Evolutionary conservation across 495 filamentous ascomycete species (phyloP).

Genomic region (Daldinia grandis): DNA sequence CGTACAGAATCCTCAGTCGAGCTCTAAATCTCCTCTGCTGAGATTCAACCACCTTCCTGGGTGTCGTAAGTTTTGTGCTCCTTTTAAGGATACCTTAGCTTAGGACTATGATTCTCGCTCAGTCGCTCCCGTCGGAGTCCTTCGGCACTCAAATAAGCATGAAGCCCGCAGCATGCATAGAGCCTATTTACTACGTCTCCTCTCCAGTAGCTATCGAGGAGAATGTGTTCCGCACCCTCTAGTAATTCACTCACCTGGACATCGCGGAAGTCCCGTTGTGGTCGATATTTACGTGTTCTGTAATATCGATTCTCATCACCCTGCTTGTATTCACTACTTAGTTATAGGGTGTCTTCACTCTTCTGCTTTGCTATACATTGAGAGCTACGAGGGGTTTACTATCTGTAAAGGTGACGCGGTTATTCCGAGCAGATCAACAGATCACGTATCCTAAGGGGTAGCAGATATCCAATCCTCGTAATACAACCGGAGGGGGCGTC

Average conservation of each 20-base stretch:
- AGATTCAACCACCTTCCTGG: neutral
- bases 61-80: neutral
- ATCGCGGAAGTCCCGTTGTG: neutral
- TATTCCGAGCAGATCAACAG: neutral
- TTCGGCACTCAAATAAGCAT: constrained; percentile 18
- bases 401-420: neutral
- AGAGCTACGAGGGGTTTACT: neutral
- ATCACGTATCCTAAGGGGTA: neutral
- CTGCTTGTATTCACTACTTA: neutral
- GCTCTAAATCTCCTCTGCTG: neutral
- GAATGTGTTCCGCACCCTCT: neutral
- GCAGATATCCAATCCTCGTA: neutral
- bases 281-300: neutral
- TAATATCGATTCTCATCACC: neutral
- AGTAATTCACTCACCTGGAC: neutral
- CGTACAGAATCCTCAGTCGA: neutral
- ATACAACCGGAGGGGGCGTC: neutral
- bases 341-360: neutral
- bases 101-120: neutral
- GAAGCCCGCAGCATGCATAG: constrained; percentile 15
- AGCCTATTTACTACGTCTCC: constrained; percentile 27
- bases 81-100: neutral
- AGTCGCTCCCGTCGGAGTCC: neutral
- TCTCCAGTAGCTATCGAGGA: neutral
- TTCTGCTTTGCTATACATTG: neutral